A percentile compares a stretch with the other conserved stretches of the same genome.
Evolutionary conservation across 2,329 filamentous ascomycete genomes (phyloP).

Genomic region (Colletotrichum neosansevieriae): DNA sequence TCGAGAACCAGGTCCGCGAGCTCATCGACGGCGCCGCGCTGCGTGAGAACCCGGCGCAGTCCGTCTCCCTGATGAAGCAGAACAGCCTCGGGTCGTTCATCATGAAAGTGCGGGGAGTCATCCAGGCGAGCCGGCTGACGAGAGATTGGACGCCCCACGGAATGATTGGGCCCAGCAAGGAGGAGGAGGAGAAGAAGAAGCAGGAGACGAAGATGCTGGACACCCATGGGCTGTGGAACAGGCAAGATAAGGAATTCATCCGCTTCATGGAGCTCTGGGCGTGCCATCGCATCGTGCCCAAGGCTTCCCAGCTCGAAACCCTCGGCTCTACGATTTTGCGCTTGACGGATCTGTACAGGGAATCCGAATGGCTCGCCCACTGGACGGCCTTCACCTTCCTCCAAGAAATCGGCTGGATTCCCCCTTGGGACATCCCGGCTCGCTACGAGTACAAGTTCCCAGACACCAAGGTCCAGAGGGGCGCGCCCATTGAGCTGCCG

Average conservation of each 20-base stretch:
- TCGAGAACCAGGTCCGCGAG: constrained; percentile 65
- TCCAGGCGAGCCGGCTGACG: constrained; percentile 63
- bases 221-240: constrained; percentile 54
- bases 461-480: constrained; percentile 56
- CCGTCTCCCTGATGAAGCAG: constrained; percentile 42
- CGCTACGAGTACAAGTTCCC: constrained; percentile 72
- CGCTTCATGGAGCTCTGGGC: constrained; percentile 78
- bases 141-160: constrained; percentile 65
- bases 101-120: constrained; percentile 59
- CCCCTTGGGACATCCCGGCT: constrained; percentile 76
- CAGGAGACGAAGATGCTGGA: constrained; percentile 5
- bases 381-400: constrained; percentile 73
- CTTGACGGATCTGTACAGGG: constrained; percentile 69
- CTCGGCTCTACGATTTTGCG: constrained; percentile 71
- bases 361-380: constrained; percentile 59
- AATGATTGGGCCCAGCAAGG: constrained; percentile 55
- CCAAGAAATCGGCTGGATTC: constrained; percentile 79
- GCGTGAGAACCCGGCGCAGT: constrained; percentile 23
- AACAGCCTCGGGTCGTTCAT: constrained; percentile 60
- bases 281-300: constrained; percentile 37
- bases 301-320: constrained; percentile 39
- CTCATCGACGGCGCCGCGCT: constrained; percentile 58
- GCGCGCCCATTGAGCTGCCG: constrained; percentile 55
- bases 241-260: constrained; percentile 68
- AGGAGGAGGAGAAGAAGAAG: neutral